Evolutionary conservation across 208 protist genomes (phyloP), one percentile per base, ranked within the genome.

Genomic region (Acanthamoeba lugdunensis): DNA sequence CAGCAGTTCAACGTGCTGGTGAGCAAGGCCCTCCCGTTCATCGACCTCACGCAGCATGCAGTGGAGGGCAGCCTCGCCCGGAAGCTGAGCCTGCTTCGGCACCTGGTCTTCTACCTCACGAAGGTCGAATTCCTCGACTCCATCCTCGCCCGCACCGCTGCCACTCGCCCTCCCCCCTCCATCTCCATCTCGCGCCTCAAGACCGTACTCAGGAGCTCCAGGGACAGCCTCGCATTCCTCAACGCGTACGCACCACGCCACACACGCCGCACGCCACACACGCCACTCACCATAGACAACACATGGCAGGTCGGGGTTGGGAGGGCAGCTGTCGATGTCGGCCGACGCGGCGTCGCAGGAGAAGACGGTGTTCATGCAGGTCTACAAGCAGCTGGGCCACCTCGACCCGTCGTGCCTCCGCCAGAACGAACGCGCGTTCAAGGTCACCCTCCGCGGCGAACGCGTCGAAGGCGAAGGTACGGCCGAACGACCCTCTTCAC

Each of bases 321-420:
- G 69, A 23, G 45, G 45, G 9, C 69, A 77, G 69, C 69, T 52
- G 5, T 52, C 41, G 6, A 21, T 21, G 11, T 52, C 41, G 11
- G 13, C 73, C 37, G 73, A 81, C 3, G 73, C 73, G 28, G 73
- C 73, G 8, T 45, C 73, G 9, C 73, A 81, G 28, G 73, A 81
- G 73, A 81, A 81, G 37, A 52, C 73, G 41, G 73, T 81, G 37
- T 81, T 81, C 73, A 81, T 81, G 73, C 73, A 81, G 73, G 73
- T 81, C 37, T 81, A 81, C 41, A 81, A 81, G 73, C 73, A 81
- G 73, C 37, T 81, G 16, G 37, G 21, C 13, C 73, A 52, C 21
- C 73, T 81, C 73, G 41, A 81, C 37, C 73, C 73, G 18, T 41
- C 73, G 11, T 81, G 73, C 37, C 73, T 81, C 18, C 73, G 73